Evolutionary conservation across 176 grass and related monocot species (phyloP).

Genomic region (Hsuehochloa calcarea): DNA sequence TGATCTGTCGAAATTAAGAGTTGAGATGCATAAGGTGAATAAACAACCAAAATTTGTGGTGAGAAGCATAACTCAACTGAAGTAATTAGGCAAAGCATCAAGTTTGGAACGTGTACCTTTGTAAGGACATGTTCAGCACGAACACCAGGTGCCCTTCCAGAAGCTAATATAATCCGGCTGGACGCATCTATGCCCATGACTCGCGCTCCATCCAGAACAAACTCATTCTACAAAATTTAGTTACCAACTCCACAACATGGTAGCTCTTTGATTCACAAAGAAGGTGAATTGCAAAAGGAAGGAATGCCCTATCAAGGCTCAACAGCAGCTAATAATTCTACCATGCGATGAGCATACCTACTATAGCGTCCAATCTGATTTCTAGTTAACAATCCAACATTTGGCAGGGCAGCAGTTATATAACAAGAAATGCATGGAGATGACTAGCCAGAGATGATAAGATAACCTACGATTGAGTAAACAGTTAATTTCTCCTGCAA

Average conservation of each 20-base stretch:
- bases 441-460: not conserved
- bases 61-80: constrained; percentile 7
- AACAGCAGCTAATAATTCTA: constrained; percentile 8
- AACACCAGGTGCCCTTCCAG: constrained; percentile 58
- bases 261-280: not conserved
- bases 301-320: not conserved
- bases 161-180: constrained; percentile 59
- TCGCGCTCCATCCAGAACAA: constrained; percentile 70
- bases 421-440: not conserved
- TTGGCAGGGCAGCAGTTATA: not conserved
- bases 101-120: constrained; percentile 58
- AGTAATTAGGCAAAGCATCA: constrained; percentile 23
- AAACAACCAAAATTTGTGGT: constrained; percentile 9
- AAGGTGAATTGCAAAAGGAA: not conserved
- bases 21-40: constrained; percentile 26
- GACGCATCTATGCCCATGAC: constrained; percentile 86
- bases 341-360: not conserved
- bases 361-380: not conserved
- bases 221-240: constrained; percentile 63
- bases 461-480: constrained; percentile 7
- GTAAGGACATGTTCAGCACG: constrained; percentile 75
- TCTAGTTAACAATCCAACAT: not conserved
- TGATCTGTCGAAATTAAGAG: constrained; percentile 55
- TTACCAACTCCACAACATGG: not conserved
- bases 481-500: not conserved